phyloP scores from a whole-genome alignment of 2,329 filamentous ascomycete genomes.

The Calonectria naviculata region DNA sequence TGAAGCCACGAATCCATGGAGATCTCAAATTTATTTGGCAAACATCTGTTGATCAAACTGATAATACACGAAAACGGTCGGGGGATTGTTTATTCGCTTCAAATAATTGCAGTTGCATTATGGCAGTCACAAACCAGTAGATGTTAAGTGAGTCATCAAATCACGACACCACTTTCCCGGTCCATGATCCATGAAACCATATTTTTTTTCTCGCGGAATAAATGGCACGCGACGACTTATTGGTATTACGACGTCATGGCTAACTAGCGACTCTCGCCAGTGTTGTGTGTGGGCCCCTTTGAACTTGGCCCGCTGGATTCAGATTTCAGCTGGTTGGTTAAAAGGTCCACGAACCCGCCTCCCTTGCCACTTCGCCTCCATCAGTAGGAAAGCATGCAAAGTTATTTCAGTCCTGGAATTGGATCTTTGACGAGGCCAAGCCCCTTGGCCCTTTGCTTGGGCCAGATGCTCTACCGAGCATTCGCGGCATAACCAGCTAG shows the following conservation, averaged over 20 bases:
- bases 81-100: neutral
- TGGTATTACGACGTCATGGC: neutral
- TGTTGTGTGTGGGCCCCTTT: neutral
- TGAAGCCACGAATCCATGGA: neutral
- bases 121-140: neutral
- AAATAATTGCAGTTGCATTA: no score
- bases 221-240: neutral
- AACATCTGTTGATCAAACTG: neutral
- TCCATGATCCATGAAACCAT: neutral
- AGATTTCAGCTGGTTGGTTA: neutral
- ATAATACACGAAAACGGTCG: neutral
- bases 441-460: no score
- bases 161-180: neutral
- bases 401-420: neutral
- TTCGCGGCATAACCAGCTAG: neutral
- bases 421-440: neutral
- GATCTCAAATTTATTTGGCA: neutral
- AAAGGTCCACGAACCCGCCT: neutral
- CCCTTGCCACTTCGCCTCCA: neutral
- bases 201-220: neutral
- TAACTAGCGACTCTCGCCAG: neutral
- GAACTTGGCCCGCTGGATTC: neutral
- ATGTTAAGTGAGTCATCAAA: neutral
- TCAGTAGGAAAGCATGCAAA: neutral
- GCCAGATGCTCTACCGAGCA: neutral